Conservation (phyloP, 2,329 filamentous ascomycete genomes). For the Coniella vitis region DNA sequence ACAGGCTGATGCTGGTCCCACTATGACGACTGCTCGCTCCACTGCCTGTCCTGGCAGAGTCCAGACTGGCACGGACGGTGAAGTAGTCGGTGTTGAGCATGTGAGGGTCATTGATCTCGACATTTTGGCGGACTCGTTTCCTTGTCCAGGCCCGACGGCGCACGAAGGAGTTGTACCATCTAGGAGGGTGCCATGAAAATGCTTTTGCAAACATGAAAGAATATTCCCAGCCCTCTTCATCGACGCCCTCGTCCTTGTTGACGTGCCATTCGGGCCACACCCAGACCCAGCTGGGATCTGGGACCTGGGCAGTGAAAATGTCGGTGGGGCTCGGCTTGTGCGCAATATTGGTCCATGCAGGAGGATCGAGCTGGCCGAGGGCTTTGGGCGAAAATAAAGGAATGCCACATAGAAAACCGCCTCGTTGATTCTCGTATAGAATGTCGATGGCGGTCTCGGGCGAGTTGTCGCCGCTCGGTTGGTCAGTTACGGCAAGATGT, state of each 20-base stretch:
- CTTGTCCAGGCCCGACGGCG: slow-evolving; percentile 81
- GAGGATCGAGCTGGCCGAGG: slow-evolving; percentile 76
- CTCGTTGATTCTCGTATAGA: slow-evolving; percentile 92
- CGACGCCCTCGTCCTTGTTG: slow-evolving; percentile 69
- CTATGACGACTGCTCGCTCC: slow-evolving; percentile 25
- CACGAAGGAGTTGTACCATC: slow-evolving; percentile 96
- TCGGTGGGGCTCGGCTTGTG: slow-evolving; percentile 54
- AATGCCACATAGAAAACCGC: slow-evolving; percentile 80
- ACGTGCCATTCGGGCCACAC: slow-evolving; percentile 60
- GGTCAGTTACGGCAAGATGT: not conserved
- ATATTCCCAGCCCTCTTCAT: slow-evolving; percentile 94
- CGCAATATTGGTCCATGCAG: slow-evolving; percentile 73
- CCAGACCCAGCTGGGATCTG: slow-evolving; percentile 95
- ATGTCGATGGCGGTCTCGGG: slow-evolving; percentile 66
- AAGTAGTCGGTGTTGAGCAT: slow-evolving; percentile 75
- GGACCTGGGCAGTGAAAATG: slow-evolving; percentile 83
- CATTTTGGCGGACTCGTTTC: slow-evolving; percentile 61
- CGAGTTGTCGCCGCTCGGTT: slow-evolving; percentile 15
- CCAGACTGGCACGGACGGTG: slow-evolving; percentile 56
- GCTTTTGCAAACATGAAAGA: slow-evolving; percentile 73
- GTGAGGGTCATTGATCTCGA: slow-evolving; percentile 48
- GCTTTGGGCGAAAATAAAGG: slow-evolving; percentile 85
- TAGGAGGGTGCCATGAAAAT: slow-evolving; percentile 81
- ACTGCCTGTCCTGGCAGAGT: slow-evolving; percentile 34
- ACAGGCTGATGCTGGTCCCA: slow-evolving; percentile 24